These are phyloP conservation scores for Chalciporus piperatoides DNA, from an alignment of 1,284 basidiomycete genomes.

Conservation along the genomic window DNA sequence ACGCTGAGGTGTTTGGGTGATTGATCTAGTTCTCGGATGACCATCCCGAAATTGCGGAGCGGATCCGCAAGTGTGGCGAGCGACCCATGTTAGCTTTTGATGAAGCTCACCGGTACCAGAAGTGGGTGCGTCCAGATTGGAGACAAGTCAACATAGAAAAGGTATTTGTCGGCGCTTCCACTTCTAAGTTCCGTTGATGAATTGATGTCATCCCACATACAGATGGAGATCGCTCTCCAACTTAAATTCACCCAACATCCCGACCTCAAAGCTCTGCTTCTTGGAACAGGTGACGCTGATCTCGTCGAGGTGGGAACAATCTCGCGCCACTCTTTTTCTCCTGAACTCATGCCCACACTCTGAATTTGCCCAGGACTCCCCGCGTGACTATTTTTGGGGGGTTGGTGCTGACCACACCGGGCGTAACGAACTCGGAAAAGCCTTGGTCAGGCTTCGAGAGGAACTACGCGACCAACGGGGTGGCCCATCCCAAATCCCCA, in stretches of 20 bases:
- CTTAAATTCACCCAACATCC: slow-evolving; percentile 64
- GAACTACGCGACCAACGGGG: slow-evolving; percentile 39
- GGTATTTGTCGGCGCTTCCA: slow-evolving; percentile 31
- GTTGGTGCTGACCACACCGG: slow-evolving; percentile 56
- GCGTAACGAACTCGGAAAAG: slow-evolving; percentile 69
- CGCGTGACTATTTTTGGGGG: slow-evolving; percentile 70
- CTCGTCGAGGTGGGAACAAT: slow-evolving; percentile 51
- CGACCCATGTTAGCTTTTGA: slow-evolving; percentile 59
- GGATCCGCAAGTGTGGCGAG: slow-evolving; percentile 57
- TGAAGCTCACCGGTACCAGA: slow-evolving; percentile 61
- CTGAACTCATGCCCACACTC: neutral
- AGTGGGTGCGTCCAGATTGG: slow-evolving; percentile 58
- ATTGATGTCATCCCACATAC: neutral
- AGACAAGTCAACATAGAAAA: slow-evolving; percentile 57
- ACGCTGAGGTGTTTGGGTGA: neutral
- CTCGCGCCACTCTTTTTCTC: neutral
- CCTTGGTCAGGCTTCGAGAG: slow-evolving; percentile 53
- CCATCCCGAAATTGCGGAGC: slow-evolving; percentile 57
- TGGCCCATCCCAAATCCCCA: slow-evolving; percentile 27
- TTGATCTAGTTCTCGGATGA: slow-evolving; percentile 49
- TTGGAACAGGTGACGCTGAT: slow-evolving; percentile 56
- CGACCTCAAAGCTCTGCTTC: slow-evolving; percentile 49
- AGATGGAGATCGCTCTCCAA: slow-evolving; percentile 61
- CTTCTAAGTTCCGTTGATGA: neutral
- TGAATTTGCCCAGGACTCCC: slow-evolving; percentile 45